A percentile compares a stretch with the other conserved stretches of the same genome.
phyloP scores from a whole-genome alignment of 208 protist species.

The Wallacemonas sp. region DNA sequence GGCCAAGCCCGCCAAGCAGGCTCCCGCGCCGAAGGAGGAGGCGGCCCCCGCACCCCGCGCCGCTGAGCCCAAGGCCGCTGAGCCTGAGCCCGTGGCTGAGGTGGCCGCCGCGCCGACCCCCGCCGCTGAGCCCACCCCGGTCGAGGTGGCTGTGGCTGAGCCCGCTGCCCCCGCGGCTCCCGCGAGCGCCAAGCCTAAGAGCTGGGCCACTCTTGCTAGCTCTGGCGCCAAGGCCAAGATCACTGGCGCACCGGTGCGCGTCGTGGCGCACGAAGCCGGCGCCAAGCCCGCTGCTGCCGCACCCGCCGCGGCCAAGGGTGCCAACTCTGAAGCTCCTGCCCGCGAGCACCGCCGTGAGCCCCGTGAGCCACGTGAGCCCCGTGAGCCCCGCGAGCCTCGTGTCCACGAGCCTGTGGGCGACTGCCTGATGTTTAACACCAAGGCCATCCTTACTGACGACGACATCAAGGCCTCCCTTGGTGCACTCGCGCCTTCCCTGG shows the following conservation, averaged over 20 bases:
- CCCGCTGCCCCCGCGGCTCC: constrained; percentile 12
- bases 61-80: constrained; percentile 16
- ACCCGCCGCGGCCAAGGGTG: constrained; percentile 16
- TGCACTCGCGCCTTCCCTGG: constrained; percentile 42
- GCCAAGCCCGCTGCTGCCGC: constrained; percentile 30
- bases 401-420: constrained; percentile 53
- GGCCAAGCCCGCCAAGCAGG: constrained; percentile 29
- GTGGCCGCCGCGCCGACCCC: too few species aligned
- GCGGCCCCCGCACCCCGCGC: constrained; percentile 14
- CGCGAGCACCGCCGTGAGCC: constrained; percentile 32
- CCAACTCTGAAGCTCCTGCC: constrained; percentile 11
- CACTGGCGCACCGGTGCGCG: constrained; percentile 36
- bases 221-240: constrained; percentile 27
- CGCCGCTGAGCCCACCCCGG: too few species aligned
- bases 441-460: constrained; percentile 66
- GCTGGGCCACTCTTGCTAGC: constrained; percentile 65
- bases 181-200: constrained; percentile 46
- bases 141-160: constrained; percentile 2
- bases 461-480: constrained; percentile 78
- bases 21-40: constrained; percentile 23
- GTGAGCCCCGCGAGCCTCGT: constrained; percentile 32
- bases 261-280: constrained; percentile 32
- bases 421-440: constrained; percentile 86
- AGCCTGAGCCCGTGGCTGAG: constrained; percentile 5
- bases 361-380: constrained; percentile 27